A percentile compares a stretch with the other conserved stretches of the same genome.
Evolutionary conservation across 2,329 filamentous ascomycete species (phyloP).

Genomic region (Pestalotiopsis sp.): DNA sequence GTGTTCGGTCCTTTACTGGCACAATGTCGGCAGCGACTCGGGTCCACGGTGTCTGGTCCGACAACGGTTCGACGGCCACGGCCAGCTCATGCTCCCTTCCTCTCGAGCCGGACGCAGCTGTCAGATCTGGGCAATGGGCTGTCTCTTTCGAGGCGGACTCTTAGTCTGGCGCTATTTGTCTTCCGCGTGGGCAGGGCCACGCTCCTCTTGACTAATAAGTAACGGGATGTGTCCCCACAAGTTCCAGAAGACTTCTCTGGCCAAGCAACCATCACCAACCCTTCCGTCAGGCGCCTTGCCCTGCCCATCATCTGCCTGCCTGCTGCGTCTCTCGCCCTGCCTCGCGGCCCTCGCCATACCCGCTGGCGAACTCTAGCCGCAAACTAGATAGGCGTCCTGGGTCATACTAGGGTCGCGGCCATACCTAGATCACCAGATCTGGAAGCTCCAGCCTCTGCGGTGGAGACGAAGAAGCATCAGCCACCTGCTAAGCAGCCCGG

Average conservation of each 20-base stretch:
- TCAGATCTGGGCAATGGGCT: background rate
- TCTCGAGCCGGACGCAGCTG: background rate
- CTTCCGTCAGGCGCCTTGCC: background rate
- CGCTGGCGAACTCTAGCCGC: background rate
- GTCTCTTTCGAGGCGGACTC: background rate
- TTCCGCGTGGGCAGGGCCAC: background rate
- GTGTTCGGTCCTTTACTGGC: slow-evolving; percentile 10
- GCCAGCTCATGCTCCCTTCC: background rate
- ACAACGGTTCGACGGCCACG: background rate
- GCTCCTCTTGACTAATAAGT: slow-evolving; percentile 1
- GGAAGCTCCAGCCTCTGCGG: slow-evolving; percentile 1
- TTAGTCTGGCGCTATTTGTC: background rate
- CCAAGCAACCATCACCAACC: background rate
- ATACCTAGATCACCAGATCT: background rate
- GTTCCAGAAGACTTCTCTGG: background rate
- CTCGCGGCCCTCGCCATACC: background rate
- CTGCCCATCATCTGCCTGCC: background rate
- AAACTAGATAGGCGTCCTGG: background rate
- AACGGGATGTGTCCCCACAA: background rate
- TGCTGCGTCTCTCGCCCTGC: background rate
- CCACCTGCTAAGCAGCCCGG: background rate
- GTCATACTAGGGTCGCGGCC: background rate
- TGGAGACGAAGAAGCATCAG: background rate
- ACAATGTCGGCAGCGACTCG: slow-evolving; percentile 11
- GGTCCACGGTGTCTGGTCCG: background rate